Percentiles rank a stretch among this genome's conserved stretches.
These are phyloP conservation scores for Thalassiosira oceanica DNA, from an alignment of 352 stramenopile species.

Conservation along the genomic window DNA sequence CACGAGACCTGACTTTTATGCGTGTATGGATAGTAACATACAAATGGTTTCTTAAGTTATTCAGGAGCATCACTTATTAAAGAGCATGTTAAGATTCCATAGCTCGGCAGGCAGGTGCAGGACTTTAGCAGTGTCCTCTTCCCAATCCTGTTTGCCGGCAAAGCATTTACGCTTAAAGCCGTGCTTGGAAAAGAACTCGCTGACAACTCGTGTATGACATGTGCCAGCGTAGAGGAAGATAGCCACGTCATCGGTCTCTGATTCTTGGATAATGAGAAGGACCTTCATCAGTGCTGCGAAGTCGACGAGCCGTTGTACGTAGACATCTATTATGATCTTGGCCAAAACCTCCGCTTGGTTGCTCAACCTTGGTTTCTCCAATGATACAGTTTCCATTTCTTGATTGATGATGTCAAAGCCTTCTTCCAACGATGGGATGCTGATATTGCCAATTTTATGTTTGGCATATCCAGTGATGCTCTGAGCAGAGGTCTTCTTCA, in stretches of 20 bases:
- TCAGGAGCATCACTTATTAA: too few relatives aligned
- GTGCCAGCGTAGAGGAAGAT: conserved; percentile 44
- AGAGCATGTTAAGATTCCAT: conserved; percentile 23
- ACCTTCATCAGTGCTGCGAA: conserved; percentile 36
- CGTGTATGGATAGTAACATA: conserved; percentile 57
- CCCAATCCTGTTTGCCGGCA: conserved; percentile 39
- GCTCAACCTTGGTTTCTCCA: conserved; percentile 9
- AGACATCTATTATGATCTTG: conserved; percentile 59
- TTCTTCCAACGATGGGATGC: conserved; percentile 29
- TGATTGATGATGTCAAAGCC: conserved; percentile 46
- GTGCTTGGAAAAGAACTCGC: conserved; percentile 34
- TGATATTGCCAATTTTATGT: conserved; percentile 54
- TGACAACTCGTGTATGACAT: conserved; percentile 30
- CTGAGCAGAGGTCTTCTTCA: conserved; percentile 40
- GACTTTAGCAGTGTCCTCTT: conserved; percentile 26
- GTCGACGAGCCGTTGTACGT: conserved; percentile 42
- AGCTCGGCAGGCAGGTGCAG: conserved; percentile 28
- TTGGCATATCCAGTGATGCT: conserved; percentile 18
- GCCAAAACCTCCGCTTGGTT: conserved; percentile 39
- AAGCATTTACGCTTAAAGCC: conserved; percentile 44
- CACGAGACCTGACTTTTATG: conserved; percentile 69
- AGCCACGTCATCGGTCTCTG: conserved; percentile 32
- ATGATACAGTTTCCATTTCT: too few relatives aligned
- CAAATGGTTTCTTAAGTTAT: background rate
- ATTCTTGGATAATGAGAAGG: conserved; percentile 21